A percentile compares a stretch with the other conserved stretches of the same genome.
phyloP scores from a whole-genome alignment of 2,329 filamentous ascomycete species.

The Lanzia echinophila region DNA sequence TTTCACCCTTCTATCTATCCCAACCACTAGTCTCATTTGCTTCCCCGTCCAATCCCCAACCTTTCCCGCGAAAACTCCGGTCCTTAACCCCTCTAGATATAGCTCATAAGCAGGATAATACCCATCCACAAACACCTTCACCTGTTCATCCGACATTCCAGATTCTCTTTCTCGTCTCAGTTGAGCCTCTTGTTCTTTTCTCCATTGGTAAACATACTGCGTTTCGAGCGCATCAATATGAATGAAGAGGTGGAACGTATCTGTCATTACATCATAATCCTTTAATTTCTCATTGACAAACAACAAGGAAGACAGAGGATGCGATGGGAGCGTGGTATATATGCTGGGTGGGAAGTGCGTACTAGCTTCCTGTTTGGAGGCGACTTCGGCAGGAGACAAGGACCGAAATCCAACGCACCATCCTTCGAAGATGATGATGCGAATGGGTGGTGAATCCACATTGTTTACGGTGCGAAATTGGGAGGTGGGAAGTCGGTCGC shows the following conservation, averaged over 20 bases:
- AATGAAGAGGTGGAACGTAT: conserved; percentile 55
- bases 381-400: conserved; percentile 40
- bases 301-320: conserved; percentile 48
- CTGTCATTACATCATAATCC: conserved; percentile 52
- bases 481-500: conserved; percentile 49
- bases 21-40: conserved; percentile 45
- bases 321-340: conserved; percentile 32
- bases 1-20: conserved; percentile 38
- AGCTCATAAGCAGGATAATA: conserved; percentile 49
- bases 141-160: conserved; percentile 61
- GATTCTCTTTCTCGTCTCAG: conserved; percentile 48
- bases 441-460: conserved; percentile 21
- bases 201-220: conserved; percentile 60
- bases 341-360: conserved; percentile 15
- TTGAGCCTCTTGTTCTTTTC: conserved; percentile 56
- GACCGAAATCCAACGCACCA: conserved; percentile 67
- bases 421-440: conserved; percentile 62
- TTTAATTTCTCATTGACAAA: conserved; percentile 53
- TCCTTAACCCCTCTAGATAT: conserved; percentile 42
- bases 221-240: conserved; percentile 58
- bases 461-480: conserved; percentile 44
- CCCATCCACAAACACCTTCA: conserved; percentile 59
- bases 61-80: conserved; percentile 38
- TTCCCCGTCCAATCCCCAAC: conserved; percentile 32
- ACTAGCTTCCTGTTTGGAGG: conserved; percentile 34